These are phyloP conservation scores for Viola odorata DNA, from an alignment of 345 rosid species.

Conservation along the genomic window DNA sequence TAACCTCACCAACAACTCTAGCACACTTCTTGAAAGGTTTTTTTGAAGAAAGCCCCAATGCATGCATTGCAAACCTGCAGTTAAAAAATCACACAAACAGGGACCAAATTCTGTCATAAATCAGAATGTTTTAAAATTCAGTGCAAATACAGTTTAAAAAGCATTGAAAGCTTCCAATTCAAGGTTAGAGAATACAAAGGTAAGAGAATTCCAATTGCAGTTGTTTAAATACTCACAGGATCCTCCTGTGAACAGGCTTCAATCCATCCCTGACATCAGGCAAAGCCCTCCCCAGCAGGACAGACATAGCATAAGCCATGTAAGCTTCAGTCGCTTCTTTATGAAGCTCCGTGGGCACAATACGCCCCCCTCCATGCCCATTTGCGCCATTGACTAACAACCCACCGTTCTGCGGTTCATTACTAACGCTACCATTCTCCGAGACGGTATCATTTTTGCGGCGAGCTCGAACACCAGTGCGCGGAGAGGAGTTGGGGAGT, in stretches of 20 bases:
- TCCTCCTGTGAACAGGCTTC: slow-evolving; percentile 93
- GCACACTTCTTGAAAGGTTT: slow-evolving; percentile 97
- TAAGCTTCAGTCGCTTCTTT: slow-evolving; percentile 89
- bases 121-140: too few species aligned
- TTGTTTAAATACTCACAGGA: slow-evolving; percentile 44
- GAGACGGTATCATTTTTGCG: slow-evolving; percentile 19
- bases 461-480: slow-evolving; percentile 13
- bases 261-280: slow-evolving; percentile 93
- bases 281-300: slow-evolving; percentile 86
- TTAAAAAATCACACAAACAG: not conserved
- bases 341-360: slow-evolving; percentile 67
- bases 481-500: not conserved
- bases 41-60: slow-evolving; percentile 78
- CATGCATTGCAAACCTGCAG: slow-evolving; percentile 90
- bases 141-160: too few species aligned
- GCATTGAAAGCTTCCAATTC: too few species aligned
- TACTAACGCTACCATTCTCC: slow-evolving; percentile 15
- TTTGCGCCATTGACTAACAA: slow-evolving; percentile 25
- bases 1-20: slow-evolving; percentile 97
- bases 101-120: too few species aligned
- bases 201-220: not conserved
- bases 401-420: slow-evolving; percentile 36
- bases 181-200: not conserved
- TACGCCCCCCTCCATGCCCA: slow-evolving; percentile 34
- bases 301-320: slow-evolving; percentile 89